Conservation (phyloP, 2,329 filamentous ascomycete species). For the Phialophora verrucosa region DNA sequence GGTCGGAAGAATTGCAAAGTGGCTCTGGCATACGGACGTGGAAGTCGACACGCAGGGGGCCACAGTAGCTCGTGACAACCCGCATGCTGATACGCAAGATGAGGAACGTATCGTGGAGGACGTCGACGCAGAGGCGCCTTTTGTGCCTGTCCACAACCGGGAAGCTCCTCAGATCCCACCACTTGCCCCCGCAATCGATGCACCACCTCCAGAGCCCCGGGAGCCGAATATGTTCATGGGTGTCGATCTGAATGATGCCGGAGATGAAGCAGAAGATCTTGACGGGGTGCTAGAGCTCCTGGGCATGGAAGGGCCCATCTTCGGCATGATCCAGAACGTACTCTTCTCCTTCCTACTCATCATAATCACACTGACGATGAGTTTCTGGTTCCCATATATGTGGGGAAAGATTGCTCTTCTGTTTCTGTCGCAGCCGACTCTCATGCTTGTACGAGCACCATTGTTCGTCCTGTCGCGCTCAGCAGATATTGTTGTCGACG, state of each 20-base stretch:
- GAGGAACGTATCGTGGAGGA: constrained; percentile 67
- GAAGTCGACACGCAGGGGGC: constrained; percentile 47
- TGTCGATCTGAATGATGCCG: constrained; percentile 67
- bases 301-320: constrained; percentile 91
- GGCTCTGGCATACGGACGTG: constrained; percentile 54
- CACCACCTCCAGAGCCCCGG: constrained; percentile 14
- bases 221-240: constrained; percentile 70
- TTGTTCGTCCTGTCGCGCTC: constrained; percentile 73
- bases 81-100: constrained; percentile 43
- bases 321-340: constrained; percentile 89
- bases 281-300: constrained; percentile 96
- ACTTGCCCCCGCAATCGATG: constrained; percentile 10
- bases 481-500: constrained; percentile 81
- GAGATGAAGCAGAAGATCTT: constrained; percentile 83
- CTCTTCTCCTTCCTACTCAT: constrained; percentile 93
- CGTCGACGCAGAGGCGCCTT: constrained; percentile 64
- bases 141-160: constrained; percentile 58
- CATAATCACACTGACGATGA: constrained; percentile 80
- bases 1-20: constrained; percentile 45
- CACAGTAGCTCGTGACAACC: constrained; percentile 47
- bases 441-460: constrained; percentile 69
- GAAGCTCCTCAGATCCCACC: constrained; percentile 27
- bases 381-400: constrained; percentile 90
- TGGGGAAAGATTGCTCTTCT: constrained; percentile 84
- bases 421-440: constrained; percentile 76